phyloP scores from a whole-genome alignment of 2,329 filamentous ascomycete genomes.

The Arthrobotrys pseudoclavata region DNA sequence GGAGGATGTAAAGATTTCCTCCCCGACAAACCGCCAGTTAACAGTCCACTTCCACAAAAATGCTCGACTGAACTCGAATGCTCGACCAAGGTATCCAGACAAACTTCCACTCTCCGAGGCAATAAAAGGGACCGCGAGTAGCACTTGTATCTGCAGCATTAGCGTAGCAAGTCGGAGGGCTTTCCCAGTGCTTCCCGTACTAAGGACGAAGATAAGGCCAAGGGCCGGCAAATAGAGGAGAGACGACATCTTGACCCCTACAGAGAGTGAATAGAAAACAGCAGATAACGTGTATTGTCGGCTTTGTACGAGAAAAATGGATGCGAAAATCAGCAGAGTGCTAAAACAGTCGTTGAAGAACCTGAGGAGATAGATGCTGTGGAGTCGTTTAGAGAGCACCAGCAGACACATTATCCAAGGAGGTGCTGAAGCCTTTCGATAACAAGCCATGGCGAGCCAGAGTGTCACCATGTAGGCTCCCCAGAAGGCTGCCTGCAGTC shows the following conservation, averaged over 20 bases:
- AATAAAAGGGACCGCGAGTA: slow-evolving; percentile 77
- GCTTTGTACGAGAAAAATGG: slow-evolving; percentile 83
- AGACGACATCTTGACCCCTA: slow-evolving; percentile 96
- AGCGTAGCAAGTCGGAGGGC: slow-evolving; percentile 78
- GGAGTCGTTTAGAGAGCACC: slow-evolving; percentile 88
- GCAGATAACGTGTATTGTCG: slow-evolving; percentile 80
- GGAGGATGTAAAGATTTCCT: slow-evolving; percentile 80
- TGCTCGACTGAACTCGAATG: slow-evolving; percentile 90
- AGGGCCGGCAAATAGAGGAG: slow-evolving; percentile 86
- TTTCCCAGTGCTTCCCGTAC: slow-evolving; percentile 75
- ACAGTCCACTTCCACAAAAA: slow-evolving; percentile 99
- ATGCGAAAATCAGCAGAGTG: slow-evolving; percentile 82
- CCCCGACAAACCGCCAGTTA: slow-evolving; percentile 96
- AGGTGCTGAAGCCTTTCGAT: slow-evolving; percentile 80
- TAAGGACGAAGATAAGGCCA: slow-evolving; percentile 79
- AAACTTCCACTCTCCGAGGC: slow-evolving; percentile 70
- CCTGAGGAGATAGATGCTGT: slow-evolving; percentile 91
- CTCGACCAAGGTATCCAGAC: slow-evolving; percentile 80
- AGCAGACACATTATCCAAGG: slow-evolving; percentile 89
- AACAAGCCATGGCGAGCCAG: slow-evolving; percentile 83
- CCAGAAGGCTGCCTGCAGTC: slow-evolving; percentile 88
- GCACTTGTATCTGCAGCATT: slow-evolving; percentile 82
- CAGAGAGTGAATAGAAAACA: slow-evolving; percentile 79
- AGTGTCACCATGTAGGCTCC: slow-evolving; percentile 82
- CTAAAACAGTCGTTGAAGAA: slow-evolving; percentile 98